A percentile compares a stretch with the other conserved stretches of the same genome.
These are phyloP conservation scores for Biscogniauxia mediterranea DNA, from an alignment of 2,329 filamentous ascomycete species.

Conservation along the genomic window DNA sequence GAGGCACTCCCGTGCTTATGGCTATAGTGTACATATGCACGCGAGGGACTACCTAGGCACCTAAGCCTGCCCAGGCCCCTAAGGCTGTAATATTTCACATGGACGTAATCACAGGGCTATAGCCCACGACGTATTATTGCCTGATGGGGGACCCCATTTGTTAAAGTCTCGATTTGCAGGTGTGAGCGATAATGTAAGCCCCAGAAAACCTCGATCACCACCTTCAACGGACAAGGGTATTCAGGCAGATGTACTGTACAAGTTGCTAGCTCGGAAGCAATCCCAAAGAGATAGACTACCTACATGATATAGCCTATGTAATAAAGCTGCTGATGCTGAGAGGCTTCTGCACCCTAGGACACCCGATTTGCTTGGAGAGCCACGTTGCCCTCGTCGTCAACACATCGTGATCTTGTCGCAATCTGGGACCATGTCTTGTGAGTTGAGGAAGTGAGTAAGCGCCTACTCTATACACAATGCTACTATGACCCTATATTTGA, in stretches of 20 bases:
- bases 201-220: not conserved
- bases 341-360: not conserved
- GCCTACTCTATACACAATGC: not conserved
- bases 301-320: not conserved
- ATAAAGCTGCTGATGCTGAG: not conserved
- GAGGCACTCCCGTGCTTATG: slow-evolving; percentile 7
- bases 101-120: not conserved
- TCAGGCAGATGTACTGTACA: not conserved
- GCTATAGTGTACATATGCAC: slow-evolving; percentile 10
- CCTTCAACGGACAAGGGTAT: not conserved
- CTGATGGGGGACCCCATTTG: not conserved
- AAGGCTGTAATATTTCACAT: slow-evolving; percentile 14
- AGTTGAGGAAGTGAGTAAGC: not conserved
- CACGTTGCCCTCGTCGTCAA: not conserved
- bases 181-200: not conserved
- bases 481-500: not conserved
- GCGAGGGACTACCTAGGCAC: slow-evolving; percentile 6
- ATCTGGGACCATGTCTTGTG: not conserved
- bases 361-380: not conserved
- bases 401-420: not conserved
- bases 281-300: not conserved
- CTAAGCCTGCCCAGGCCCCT: slow-evolving; percentile 7
- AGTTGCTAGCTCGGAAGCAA: not conserved
- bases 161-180: not conserved
- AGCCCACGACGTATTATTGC: not conserved